Evolutionary conservation across 2,329 filamentous ascomycete genomes (phyloP).

Genomic region (Fusarium coicis): DNA sequence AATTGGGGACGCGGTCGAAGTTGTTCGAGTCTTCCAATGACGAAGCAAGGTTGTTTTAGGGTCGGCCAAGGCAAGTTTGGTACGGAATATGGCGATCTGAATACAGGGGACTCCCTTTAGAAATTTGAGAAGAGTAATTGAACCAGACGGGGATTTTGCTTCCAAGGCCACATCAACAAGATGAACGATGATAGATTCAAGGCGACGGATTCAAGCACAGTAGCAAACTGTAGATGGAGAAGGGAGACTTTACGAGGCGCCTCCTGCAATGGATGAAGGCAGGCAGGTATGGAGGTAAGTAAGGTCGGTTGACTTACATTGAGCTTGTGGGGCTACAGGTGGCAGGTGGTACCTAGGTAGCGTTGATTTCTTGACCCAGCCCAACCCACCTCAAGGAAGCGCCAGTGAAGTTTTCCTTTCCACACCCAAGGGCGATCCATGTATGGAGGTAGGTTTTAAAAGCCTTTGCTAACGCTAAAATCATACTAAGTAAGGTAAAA

Average conservation of each 20-base stretch:
- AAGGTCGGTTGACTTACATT: constrained; percentile 3
- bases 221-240: constrained; percentile 18
- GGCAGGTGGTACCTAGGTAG: not conserved
- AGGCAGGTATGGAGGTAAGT: not conserved
- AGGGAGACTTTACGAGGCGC: constrained; percentile 25
- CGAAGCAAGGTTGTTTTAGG: constrained; percentile 6
- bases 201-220: not conserved
- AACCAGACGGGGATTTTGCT: not conserved
- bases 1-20: not conserved
- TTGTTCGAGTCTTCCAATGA: constrained; percentile 2
- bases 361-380: not conserved
- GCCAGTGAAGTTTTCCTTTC: constrained; percentile 3
- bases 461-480: no score
- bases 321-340: constrained; percentile 20
- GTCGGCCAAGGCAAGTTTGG: not conserved
- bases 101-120: not conserved
- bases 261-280: not conserved
- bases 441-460: no score
- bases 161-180: not conserved
- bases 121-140: not conserved
- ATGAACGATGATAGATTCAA: not conserved
- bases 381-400: not conserved
- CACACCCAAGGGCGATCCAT: not conserved
- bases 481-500: no score
- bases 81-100: not conserved